Conservation (phyloP, 257 asterid species). For the Echium plantagineum region DNA sequence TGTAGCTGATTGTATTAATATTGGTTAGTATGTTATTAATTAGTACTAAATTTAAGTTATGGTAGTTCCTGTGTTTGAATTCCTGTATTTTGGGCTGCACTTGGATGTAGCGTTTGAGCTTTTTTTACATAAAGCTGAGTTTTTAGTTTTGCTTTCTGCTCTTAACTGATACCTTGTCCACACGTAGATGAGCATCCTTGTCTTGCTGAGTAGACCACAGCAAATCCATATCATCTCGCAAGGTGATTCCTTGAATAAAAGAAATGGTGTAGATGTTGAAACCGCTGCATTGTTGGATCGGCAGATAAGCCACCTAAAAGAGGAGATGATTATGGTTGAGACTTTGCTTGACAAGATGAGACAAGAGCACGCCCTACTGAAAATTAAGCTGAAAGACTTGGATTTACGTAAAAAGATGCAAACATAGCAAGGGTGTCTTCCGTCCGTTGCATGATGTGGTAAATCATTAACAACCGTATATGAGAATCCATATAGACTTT, state of each 20-base stretch:
- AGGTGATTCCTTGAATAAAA: constrained; percentile 32
- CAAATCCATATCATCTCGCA: constrained; percentile 62
- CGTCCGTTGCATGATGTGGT: background rate
- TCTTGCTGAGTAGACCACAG: constrained; percentile 79
- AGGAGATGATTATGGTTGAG: constrained; percentile 68
- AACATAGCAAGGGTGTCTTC: constrained; percentile 10
- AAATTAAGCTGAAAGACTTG: constrained; percentile 42
- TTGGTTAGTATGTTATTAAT: too few relatives aligned
- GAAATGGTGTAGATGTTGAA: constrained; percentile 31
- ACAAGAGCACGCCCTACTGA: constrained; percentile 49
- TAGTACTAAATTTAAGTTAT: too few relatives aligned
- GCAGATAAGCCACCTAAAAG: constrained; percentile 56
- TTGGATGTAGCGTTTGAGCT: too few relatives aligned
- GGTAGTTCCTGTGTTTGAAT: too few relatives aligned
- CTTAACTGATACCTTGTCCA: background rate
- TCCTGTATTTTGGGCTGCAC: too few relatives aligned
- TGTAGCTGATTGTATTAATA: background rate
- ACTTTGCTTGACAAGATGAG: constrained; percentile 58
- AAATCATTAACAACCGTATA: background rate
- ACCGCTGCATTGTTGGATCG: constrained; percentile 30
- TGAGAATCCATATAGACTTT: background rate
- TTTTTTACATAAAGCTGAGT: background rate
- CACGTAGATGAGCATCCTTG: constrained; percentile 73
- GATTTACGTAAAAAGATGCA: constrained; percentile 45
- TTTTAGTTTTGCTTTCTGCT: background rate